Evolutionary conservation across 495 filamentous ascomycete genomes (phyloP).

Genomic region (Tricharina praecox): DNA sequence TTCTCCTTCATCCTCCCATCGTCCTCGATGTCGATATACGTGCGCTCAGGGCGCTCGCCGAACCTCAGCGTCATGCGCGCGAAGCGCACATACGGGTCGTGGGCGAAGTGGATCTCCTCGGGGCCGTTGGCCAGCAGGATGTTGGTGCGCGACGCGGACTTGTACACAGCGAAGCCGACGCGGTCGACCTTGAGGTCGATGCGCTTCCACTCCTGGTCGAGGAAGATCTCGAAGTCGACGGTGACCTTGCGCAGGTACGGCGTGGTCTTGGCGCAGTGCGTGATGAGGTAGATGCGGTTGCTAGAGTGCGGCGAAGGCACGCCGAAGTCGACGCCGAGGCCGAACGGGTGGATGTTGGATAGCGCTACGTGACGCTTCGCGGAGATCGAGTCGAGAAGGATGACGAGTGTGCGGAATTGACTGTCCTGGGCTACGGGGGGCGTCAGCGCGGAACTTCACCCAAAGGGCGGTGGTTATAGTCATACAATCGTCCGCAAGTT

Average conservation of each 20-base stretch:
- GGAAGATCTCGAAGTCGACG: conserved; percentile 15
- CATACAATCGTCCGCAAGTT: conserved; percentile 5
- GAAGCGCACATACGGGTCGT: conserved; percentile 22
- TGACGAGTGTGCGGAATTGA: not conserved
- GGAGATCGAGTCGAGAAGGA: conserved; percentile 18
- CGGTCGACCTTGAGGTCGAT: conserved; percentile 16
- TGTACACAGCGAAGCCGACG: conserved; percentile 22
- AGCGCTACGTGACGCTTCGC: conserved; percentile 22
- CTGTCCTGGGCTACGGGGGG: not conserved
- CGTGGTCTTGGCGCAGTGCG: conserved; percentile 22
- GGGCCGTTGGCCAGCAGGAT: conserved; percentile 14
- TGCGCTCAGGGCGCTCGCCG: conserved; percentile 14
- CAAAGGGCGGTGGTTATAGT: not conserved
- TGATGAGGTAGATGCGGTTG: conserved; percentile 23
- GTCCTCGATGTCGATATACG: conserved; percentile 15
- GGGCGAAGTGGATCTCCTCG: conserved; percentile 15
- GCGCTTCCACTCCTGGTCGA: conserved; percentile 14
- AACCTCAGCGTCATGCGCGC: conserved; percentile 22
- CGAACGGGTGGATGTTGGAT: conserved; percentile 17
- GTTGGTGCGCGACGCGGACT: conserved; percentile 12
- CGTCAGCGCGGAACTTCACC: not conserved
- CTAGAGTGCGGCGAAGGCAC: conserved; percentile 12
- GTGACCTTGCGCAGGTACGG: conserved; percentile 18
- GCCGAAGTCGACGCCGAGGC: conserved; percentile 21
- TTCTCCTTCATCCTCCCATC: conserved; percentile 6